Evolutionary conservation across 2,329 filamentous ascomycete species (phyloP).

Genomic region (Fonsecaea multimorphosa): DNA sequence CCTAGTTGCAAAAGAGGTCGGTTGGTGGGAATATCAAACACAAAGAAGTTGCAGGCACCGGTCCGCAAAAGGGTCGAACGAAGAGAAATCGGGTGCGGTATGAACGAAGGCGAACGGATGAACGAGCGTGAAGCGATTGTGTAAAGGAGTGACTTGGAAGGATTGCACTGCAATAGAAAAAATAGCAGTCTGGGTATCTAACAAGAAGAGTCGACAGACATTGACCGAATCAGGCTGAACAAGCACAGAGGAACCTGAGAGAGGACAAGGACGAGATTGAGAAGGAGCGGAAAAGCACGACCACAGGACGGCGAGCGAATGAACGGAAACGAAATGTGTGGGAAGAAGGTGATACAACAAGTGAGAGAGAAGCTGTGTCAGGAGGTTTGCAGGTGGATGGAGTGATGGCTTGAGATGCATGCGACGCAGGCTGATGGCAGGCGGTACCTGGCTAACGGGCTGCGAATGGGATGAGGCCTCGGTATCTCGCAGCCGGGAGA

Average conservation of each 20-base stretch:
- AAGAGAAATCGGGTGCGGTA: constrained; percentile 2
- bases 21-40: neutral
- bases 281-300: constrained; percentile 29
- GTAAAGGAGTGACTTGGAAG: constrained; percentile 17
- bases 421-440: constrained; percentile 4
- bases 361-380: constrained; percentile 18
- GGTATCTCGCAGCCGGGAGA: constrained; percentile 13
- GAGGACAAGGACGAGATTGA: constrained; percentile 24
- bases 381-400: constrained; percentile 21
- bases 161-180: constrained; percentile 30
- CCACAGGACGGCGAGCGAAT: constrained; percentile 26
- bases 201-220: neutral
- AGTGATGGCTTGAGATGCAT: no score
- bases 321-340: constrained; percentile 25
- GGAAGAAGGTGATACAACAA: constrained; percentile 25
- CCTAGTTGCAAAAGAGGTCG: constrained; percentile 8
- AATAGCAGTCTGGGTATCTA: constrained; percentile 23
- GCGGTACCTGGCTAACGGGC: constrained; percentile 8
- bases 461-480: constrained; percentile 4
- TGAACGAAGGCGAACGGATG: neutral
- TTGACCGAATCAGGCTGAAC: constrained; percentile 11
- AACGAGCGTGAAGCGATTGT: neutral
- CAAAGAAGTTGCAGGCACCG: constrained; percentile 16
- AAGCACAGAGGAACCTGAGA: neutral
- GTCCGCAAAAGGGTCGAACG: constrained; percentile 13